These are phyloP conservation scores for Amanita subjunquillea DNA, from an alignment of 768 basidiomycete species.

Conservation along the genomic window DNA sequence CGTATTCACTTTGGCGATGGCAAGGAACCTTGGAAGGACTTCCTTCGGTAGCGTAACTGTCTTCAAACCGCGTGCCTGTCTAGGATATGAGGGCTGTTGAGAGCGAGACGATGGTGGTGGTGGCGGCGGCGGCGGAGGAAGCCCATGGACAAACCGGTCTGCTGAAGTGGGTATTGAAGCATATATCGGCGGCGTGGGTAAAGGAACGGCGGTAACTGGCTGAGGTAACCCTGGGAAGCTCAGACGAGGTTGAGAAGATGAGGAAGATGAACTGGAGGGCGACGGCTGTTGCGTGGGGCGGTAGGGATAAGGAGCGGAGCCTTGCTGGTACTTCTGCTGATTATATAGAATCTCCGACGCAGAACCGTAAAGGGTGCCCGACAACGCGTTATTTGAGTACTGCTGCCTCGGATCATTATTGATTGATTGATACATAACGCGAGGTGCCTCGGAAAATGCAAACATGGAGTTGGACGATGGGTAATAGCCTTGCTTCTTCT, in stretches of 20 bases:
- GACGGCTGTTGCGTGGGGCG: not conserved
- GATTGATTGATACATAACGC: constrained; percentile 3
- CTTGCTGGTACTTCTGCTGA: not conserved
- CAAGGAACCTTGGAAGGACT: constrained; percentile 65
- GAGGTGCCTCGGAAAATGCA: constrained; percentile 18
- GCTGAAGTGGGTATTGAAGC: not conserved
- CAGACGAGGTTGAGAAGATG: constrained; percentile 1
- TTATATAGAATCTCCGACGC: not conserved
- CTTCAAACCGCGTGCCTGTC: constrained; percentile 29
- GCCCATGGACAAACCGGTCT: not conserved
- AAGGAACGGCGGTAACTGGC: not conserved
- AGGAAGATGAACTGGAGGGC: not conserved
- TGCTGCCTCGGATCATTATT: not conserved
- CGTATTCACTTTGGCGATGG: constrained; percentile 74
- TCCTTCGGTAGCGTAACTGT: constrained; percentile 61
- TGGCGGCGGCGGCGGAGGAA: not conserved
- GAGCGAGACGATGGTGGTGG: not conserved
- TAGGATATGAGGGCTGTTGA: constrained; percentile 10
- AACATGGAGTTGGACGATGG: constrained; percentile 78
- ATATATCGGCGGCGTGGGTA: constrained; percentile 3
- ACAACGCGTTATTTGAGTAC: not conserved
- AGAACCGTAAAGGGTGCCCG: not conserved
- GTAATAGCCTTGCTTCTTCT: constrained; percentile 66
- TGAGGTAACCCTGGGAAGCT: not conserved
- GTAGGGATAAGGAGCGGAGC: not conserved